These are phyloP conservation scores for Teratosphaeria epicoccoides DNA, from an alignment of 2,329 filamentous ascomycete genomes.

Conservation along the genomic window DNA sequence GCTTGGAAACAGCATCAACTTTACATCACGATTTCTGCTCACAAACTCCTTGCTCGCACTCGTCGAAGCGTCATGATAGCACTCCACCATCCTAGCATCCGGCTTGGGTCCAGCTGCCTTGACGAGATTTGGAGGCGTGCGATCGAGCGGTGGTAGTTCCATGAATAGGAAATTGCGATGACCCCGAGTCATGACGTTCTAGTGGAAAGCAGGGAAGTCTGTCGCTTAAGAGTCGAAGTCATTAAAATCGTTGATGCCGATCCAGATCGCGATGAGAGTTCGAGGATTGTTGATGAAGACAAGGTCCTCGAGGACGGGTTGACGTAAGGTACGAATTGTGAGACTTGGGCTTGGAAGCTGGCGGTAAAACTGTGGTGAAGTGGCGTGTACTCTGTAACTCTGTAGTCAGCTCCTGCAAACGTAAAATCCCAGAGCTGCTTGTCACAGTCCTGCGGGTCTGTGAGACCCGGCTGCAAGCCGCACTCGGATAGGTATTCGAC, in stretches of 20 bases:
- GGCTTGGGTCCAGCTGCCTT: slow-evolving; percentile 26
- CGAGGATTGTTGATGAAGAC: not conserved
- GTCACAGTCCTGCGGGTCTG: slow-evolving; percentile 1
- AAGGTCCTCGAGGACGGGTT: not conserved
- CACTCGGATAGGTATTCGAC: slow-evolving; percentile 44
- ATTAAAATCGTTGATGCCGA: slow-evolving; percentile 47
- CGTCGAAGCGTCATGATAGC: slow-evolving; percentile 35
- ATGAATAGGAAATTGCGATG: slow-evolving; percentile 3
- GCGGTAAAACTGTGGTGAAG: slow-evolving; percentile 5
- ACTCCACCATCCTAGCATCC: slow-evolving; percentile 36
- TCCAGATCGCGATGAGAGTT: slow-evolving; percentile 41
- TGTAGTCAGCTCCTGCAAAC: slow-evolving; percentile 4
- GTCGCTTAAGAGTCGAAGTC: slow-evolving; percentile 38
- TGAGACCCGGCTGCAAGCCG: slow-evolving; percentile 26
- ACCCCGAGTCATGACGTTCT: slow-evolving; percentile 29
- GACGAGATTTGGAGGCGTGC: slow-evolving; percentile 4
- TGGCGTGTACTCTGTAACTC: not conserved
- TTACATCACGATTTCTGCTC: slow-evolving; percentile 22
- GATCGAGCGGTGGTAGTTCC: slow-evolving; percentile 3
- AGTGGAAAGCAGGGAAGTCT: slow-evolving; percentile 38
- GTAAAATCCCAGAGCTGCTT: slow-evolving; percentile 7
- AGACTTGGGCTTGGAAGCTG: slow-evolving; percentile 1
- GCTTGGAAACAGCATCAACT: slow-evolving; percentile 36
- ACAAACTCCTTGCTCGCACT: slow-evolving; percentile 28
- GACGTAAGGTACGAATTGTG: slow-evolving; percentile 2